Conservation (phyloP, 495 filamentous ascomycete species). For the Hypoxylon rickii region DNA sequence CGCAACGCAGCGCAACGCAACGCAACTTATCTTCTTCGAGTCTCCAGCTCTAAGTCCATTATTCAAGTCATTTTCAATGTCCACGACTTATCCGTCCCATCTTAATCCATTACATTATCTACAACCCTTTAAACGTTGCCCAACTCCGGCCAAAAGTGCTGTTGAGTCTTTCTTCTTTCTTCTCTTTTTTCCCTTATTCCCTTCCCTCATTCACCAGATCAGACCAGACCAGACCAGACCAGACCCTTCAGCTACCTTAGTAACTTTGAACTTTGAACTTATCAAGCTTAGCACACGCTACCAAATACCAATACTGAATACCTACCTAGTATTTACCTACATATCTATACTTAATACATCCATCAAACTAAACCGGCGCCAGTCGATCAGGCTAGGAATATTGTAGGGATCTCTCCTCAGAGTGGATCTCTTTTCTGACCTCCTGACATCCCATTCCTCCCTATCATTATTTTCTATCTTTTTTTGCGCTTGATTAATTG, state of each 20-base stretch:
- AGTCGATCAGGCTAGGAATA: conserved; percentile 17
- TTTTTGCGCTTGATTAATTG: conserved; percentile 30
- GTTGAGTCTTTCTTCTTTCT: neutral
- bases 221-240: too few species aligned
- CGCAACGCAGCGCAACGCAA: neutral
- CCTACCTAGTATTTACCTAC: too few species aligned
- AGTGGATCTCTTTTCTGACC: conserved; percentile 33
- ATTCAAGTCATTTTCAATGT: too few species aligned
- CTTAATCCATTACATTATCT: neutral
- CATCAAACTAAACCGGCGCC: neutral
- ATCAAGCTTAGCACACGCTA: too few species aligned
- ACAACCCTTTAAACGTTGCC: neutral
- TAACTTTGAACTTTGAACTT: too few species aligned
- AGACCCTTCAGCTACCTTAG: too few species aligned
- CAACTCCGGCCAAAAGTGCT: neutral
- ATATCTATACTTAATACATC: neutral
- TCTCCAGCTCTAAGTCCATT: too few species aligned
- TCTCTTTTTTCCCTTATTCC: neutral
- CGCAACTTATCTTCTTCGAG: neutral
- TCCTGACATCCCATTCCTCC: conserved; percentile 33
- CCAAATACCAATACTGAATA: too few species aligned
- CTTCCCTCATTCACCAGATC: neutral
- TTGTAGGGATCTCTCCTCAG: conserved; percentile 14
- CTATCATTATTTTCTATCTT: conserved; percentile 30
- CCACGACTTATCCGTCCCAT: neutral